These are phyloP conservation scores for Theileria annulata DNA, from an alignment of 169 alveolate genomes.

Conservation along the genomic window DNA sequence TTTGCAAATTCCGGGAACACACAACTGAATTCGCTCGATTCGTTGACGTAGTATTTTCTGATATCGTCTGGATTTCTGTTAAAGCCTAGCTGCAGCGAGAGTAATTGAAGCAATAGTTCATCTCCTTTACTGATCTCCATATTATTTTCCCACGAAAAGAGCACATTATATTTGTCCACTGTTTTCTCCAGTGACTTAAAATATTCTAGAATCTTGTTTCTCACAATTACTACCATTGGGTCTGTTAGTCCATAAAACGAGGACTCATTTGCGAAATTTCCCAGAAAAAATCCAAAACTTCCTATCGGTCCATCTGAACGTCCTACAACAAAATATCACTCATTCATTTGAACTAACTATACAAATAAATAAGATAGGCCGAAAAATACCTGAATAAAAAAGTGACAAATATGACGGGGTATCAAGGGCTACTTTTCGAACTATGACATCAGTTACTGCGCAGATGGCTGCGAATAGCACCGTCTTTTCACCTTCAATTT, in stretches of 20 bases:
- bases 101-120: slow-evolving; percentile 44
- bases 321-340: background rate
- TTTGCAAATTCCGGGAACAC: slow-evolving; percentile 64
- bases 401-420: slow-evolving; percentile 65
- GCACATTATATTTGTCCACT: slow-evolving; percentile 38
- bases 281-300: slow-evolving; percentile 65
- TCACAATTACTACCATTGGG: slow-evolving; percentile 64
- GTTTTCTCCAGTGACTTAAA: slow-evolving; percentile 63
- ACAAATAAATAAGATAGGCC: background rate
- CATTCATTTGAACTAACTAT: background rate
- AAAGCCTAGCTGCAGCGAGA: slow-evolving; percentile 54
- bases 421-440: slow-evolving; percentile 62
- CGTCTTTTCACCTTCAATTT: slow-evolving; percentile 65
- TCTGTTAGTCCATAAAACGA: slow-evolving; percentile 69
- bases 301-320: slow-evolving; percentile 67
- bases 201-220: slow-evolving; percentile 70
- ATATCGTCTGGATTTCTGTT: slow-evolving; percentile 41
- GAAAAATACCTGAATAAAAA: slow-evolving; percentile 65
- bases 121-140: slow-evolving; percentile 57
- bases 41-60: slow-evolving; percentile 43
- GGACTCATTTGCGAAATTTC: slow-evolving; percentile 64
- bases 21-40: slow-evolving; percentile 41
- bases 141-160: slow-evolving; percentile 54
- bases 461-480: slow-evolving; percentile 62
- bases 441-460: slow-evolving; percentile 70